Evolutionary conservation across 331 rosid species (phyloP), one percentile per base, ranked within the genome.

Genomic region (Cydonia oblonga): DNA sequence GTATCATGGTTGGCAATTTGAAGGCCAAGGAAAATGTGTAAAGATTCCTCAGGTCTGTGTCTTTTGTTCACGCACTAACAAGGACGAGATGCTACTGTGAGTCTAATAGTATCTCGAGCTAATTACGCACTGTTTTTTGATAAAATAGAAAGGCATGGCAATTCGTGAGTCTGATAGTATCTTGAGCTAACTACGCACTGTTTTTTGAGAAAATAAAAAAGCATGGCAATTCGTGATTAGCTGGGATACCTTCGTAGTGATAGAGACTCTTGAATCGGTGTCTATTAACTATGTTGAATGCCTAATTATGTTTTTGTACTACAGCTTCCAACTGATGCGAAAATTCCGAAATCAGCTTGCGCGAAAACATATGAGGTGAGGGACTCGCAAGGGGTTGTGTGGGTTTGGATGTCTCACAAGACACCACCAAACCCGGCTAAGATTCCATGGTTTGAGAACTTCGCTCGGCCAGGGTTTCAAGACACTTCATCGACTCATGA

Each of bases 1-100:
- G 4, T 91, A 93, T 76, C 98, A 93, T 74, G 98, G 98, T 64
- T 93, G 98, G 97, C 98, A 93, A 81, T 93, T 86, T 42, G 93
- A 90, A 72, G 98, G 97, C 6, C 87, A 81, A 20, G 98, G 98
- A 0, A 89, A 89, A 83, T 91, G 97, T 72, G 97, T 91, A 23
- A 93, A 87, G 90, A 93, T 93, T 70, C 98, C 97, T 70, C 98
- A 93, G 98, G 98, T 89, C 28, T 42, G 85, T 75, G 66, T 12
- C 46, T 40, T 40, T 12, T 40, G 46, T 10, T 40, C 14, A 40
- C 46, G 46, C 5, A 40, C 15, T 40, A 12, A 40, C 46, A 40
- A 40, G 46, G 46, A 40, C 15, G 5, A 40, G 46, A 40, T 40
- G 46, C 0, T 40, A 40, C 46, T 12, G 16, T 6, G 54, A 49